Evolutionary conservation across 2,329 filamentous ascomycete species (phyloP).

Genomic region (Reticulascus tulasneorum): DNA sequence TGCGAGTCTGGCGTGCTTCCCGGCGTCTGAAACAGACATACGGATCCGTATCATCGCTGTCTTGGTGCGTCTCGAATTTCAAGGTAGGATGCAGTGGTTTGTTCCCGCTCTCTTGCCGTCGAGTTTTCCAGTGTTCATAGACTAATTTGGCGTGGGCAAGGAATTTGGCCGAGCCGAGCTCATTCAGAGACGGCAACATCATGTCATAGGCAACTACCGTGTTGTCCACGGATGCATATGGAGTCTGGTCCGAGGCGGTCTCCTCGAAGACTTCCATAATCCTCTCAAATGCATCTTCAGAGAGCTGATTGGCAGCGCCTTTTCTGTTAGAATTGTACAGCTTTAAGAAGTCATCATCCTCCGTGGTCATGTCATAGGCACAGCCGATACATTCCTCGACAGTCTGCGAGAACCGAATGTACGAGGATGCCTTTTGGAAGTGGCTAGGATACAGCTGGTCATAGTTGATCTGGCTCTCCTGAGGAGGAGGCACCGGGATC

Average conservation of each 20-base stretch:
- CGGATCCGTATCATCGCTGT: conserved; percentile 92
- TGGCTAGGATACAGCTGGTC: conserved; percentile 77
- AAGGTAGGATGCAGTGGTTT: conserved; percentile 70
- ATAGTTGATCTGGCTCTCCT: conserved; percentile 71
- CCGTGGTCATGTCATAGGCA: conserved; percentile 89
- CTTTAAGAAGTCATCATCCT: conserved; percentile 82
- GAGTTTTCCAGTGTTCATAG: conserved; percentile 84
- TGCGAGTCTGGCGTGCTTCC: conserved; percentile 89
- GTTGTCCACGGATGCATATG: conserved; percentile 86
- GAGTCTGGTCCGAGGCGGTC: conserved; percentile 76
- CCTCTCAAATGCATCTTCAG: conserved; percentile 88
- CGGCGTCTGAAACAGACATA: conserved; percentile 97
- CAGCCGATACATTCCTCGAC: conserved; percentile 92
- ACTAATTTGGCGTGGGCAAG: conserved; percentile 67
- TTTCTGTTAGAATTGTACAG: conserved; percentile 76
- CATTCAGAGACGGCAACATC: conserved; percentile 65
- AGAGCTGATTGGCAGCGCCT: conserved; percentile 56
- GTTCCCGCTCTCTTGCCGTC: conserved; percentile 64
- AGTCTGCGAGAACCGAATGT: conserved; percentile 96
- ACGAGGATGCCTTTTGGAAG: conserved; percentile 83
- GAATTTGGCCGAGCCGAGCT: conserved; percentile 45
- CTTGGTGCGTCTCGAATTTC: conserved; percentile 91
- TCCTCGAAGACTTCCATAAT: conserved; percentile 95
- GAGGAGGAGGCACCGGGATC: conserved; percentile 62
- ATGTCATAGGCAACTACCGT: conserved; percentile 74